These are phyloP conservation scores for Neonectria magnoliae DNA, from an alignment of 2,329 filamentous ascomycete genomes.

Conservation along the genomic window DNA sequence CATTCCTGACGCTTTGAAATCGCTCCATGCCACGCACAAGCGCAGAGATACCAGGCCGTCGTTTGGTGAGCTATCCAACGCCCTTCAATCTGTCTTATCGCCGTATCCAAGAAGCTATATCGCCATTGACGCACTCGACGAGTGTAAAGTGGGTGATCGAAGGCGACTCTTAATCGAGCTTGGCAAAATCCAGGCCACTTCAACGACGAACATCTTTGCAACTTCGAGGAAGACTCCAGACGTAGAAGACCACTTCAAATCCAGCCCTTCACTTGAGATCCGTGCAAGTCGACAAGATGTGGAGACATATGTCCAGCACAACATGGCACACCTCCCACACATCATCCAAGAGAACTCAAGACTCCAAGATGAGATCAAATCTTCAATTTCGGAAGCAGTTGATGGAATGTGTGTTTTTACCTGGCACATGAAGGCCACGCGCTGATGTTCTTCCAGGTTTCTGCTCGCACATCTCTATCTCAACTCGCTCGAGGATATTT, in stretches of 20 bases:
- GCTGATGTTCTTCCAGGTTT: conserved; percentile 7
- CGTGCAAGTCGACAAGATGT: conserved; percentile 9
- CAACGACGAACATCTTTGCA: background rate
- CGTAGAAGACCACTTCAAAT: background rate
- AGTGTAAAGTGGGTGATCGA: conserved; percentile 2
- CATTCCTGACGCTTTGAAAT: background rate
- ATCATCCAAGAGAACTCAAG: conserved; percentile 9
- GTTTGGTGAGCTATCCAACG: background rate
- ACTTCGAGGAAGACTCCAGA: conserved; percentile 4
- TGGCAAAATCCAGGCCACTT: background rate
- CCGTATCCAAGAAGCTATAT: conserved; percentile 5
- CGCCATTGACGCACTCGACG: conserved; percentile 13
- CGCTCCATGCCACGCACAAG: conserved; percentile 1
- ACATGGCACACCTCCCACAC: conserved; percentile 8
- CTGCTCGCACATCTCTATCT: conserved; percentile 7
- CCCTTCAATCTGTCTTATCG: background rate
- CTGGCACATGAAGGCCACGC: background rate
- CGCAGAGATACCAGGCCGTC: background rate
- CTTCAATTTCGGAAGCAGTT: conserved; percentile 3
- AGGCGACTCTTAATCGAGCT: background rate
- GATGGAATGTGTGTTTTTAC: conserved; percentile 13
- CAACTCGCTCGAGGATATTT: conserved; percentile 3
- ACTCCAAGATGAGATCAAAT: conserved; percentile 13
- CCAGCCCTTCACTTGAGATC: background rate
- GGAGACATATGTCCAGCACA: conserved; percentile 2